Evolutionary conservation across 2,329 filamentous ascomycete species (phyloP).

Genomic region (Penicillium sp.): DNA sequence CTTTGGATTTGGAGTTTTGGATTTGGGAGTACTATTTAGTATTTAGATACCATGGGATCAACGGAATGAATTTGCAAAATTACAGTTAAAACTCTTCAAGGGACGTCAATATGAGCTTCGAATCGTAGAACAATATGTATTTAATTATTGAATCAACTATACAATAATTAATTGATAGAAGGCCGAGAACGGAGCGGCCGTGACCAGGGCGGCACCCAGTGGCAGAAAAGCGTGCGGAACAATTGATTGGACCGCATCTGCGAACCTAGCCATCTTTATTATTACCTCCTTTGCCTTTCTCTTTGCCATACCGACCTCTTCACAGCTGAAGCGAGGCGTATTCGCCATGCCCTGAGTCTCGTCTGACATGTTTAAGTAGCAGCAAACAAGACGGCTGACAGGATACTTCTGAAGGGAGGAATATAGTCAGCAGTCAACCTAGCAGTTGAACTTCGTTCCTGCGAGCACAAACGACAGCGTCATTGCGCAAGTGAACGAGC

Average conservation of each 20-base stretch:
- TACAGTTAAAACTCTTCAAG: no score
- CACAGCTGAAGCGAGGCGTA: constrained; percentile 4
- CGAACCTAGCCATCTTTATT: not conserved
- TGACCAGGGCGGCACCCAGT: not conserved
- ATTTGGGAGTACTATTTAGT: not conserved
- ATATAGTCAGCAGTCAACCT: not conserved
- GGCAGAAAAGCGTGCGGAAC: constrained; percentile 1
- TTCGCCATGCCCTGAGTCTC: constrained; percentile 4
- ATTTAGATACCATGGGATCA: constrained; percentile 6
- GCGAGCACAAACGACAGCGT: not conserved
- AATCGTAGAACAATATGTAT: no score
- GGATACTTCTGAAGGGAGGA: not conserved
- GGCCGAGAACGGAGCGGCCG: no score
- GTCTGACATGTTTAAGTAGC: constrained; percentile 3
- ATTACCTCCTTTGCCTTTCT: not conserved
- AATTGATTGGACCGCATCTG: constrained; percentile 1
- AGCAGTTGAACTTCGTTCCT: not conserved
- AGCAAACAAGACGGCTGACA: constrained; percentile 3
- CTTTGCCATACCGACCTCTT: not conserved
- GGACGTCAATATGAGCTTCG: no score
- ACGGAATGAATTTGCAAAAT: not conserved
- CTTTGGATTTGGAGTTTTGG: not conserved
- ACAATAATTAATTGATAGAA: no score
- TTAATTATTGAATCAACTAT: no score
- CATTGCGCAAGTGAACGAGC: not conserved